Percentiles rank a stretch among this genome's conserved stretches.
phyloP scores from a whole-genome alignment of 352 stramenopile species.

The Pythium rishiriense region DNA sequence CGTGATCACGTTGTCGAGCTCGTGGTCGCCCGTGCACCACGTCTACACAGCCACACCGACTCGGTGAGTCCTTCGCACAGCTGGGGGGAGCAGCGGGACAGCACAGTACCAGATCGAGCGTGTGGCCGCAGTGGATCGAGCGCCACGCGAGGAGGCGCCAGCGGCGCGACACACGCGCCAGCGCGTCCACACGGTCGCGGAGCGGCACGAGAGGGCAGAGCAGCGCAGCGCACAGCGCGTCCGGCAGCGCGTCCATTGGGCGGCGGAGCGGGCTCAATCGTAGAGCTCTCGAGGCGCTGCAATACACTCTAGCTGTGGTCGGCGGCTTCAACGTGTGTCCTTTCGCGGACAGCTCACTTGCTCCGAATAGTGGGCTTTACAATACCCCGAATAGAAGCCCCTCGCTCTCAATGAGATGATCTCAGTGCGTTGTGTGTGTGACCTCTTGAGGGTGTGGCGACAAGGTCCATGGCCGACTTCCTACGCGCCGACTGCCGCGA shows the following conservation, averaged over 20 bases:
- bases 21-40: conserved; percentile 66
- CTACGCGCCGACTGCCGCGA: conserved; percentile 15
- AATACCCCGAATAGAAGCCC: neutral
- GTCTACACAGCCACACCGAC: too few species aligned
- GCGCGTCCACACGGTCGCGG: conserved; percentile 51
- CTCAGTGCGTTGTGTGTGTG: neutral
- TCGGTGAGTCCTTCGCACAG: too few species aligned
- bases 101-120: conserved; percentile 54
- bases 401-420: neutral
- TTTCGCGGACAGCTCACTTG: neutral
- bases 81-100: neutral
- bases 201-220: conserved; percentile 61
- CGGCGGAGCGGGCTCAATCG: too few species aligned
- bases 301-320: too few species aligned
- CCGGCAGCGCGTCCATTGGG: conserved; percentile 30
- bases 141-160: conserved; percentile 57
- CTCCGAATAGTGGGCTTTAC: neutral
- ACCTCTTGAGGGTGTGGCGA: too few species aligned
- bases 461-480: conserved; percentile 20
- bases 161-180: conserved; percentile 54
- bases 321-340: neutral
- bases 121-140: conserved; percentile 49
- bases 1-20: conserved; percentile 48
- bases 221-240: conserved; percentile 41
- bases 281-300: too few species aligned